These are phyloP conservation scores for Haplosporangium gracile DNA, from an alignment of 192 early-diverging fungal genomes.

Conservation along the genomic window DNA sequence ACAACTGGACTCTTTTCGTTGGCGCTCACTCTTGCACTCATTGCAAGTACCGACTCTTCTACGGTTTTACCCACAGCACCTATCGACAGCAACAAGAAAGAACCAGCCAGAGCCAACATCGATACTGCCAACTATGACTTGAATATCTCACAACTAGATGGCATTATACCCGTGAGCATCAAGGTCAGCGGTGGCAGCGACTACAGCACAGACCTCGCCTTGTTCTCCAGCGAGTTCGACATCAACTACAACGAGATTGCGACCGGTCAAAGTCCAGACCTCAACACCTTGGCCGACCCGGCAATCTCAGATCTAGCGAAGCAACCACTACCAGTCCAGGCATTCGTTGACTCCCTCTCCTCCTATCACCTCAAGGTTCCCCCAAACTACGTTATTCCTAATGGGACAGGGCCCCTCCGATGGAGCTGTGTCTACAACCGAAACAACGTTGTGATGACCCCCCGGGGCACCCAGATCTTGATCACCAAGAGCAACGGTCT, in stretches of 20 bases:
- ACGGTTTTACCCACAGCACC: no score
- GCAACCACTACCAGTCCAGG: not conserved
- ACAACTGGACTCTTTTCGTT: no score
- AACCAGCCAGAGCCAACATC: no score
- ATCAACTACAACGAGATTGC: not conserved
- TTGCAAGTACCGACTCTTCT: no score
- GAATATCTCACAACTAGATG: no score
- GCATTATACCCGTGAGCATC: not conserved
- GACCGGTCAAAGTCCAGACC: not conserved
- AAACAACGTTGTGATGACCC: not conserved
- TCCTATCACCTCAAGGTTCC: not conserved
- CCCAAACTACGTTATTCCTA: constrained; percentile 24
- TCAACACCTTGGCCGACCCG: no score
- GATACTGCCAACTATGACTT: no score
- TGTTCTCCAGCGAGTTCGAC: not conserved
- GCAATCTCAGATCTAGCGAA: not conserved
- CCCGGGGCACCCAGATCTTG: not conserved
- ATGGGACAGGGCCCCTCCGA: not conserved
- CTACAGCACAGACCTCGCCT: not conserved
- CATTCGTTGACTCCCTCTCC: not conserved
- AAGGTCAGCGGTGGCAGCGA: not conserved
- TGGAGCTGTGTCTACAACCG: constrained; percentile 23
- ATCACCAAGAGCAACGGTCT: constrained; percentile 4
- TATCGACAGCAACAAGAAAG: no score
- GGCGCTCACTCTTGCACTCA: no score